These are phyloP conservation scores for Suillus plorans DNA, from an alignment of 768 basidiomycete species.

Conservation along the genomic window DNA sequence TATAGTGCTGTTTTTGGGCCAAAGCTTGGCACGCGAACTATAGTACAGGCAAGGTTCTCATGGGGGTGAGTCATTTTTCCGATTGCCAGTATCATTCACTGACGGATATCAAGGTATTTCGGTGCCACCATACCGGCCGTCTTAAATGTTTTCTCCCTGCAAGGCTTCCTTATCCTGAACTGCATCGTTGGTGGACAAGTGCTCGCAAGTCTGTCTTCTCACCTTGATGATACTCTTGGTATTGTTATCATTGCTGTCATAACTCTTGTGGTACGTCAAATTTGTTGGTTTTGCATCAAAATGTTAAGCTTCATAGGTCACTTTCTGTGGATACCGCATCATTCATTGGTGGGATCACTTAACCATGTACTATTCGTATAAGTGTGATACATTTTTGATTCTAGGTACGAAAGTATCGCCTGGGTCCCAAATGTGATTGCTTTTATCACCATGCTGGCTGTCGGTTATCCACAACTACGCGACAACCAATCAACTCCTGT, in stretches of 20 bases:
- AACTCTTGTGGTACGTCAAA: slow-evolving; percentile 27
- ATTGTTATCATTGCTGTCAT: slow-evolving; percentile 34
- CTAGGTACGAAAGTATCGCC: slow-evolving; percentile 69
- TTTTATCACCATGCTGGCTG: slow-evolving; percentile 63
- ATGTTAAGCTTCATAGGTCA: slow-evolving; percentile 38
- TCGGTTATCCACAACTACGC: slow-evolving; percentile 66
- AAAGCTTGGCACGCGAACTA: slow-evolving; percentile 54
- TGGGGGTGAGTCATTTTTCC: slow-evolving; percentile 39
- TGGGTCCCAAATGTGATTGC: slow-evolving; percentile 79
- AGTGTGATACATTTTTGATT: neutral
- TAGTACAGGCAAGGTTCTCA: slow-evolving; percentile 55
- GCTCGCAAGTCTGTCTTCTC: slow-evolving; percentile 45
- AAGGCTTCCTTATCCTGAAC: slow-evolving; percentile 59
- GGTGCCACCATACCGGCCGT: slow-evolving; percentile 40
- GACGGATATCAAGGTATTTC: slow-evolving; percentile 33
- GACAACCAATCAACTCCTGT: slow-evolving; percentile 38
- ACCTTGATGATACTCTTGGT: slow-evolving; percentile 29
- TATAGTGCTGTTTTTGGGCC: slow-evolving; percentile 52
- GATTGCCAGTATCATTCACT: neutral
- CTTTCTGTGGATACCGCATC: slow-evolving; percentile 66
- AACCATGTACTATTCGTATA: neutral
- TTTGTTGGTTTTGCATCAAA: neutral
- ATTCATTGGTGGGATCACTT: slow-evolving; percentile 47
- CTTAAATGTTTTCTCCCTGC: slow-evolving; percentile 49
- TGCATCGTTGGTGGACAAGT: slow-evolving; percentile 65